Evolutionary conservation across 768 basidiomycete genomes (phyloP), one percentile per base, ranked within the genome.

Genomic region (Leccinum uliginosum): DNA sequence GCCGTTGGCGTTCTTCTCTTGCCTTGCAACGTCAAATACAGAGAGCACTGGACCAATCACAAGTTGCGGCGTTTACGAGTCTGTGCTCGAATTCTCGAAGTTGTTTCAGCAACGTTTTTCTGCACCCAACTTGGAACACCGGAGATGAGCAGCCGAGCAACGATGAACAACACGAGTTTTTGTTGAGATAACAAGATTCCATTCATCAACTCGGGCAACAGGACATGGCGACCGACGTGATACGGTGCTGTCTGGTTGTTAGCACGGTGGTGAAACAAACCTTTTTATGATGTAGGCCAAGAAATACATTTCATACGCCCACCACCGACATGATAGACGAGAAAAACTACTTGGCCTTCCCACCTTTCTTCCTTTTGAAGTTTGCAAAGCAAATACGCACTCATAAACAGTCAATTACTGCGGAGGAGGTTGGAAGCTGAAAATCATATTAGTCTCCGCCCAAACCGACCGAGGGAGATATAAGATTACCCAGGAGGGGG

Each of bases 401-500:
- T 38, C 43, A 26, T 21, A 45, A 24, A 58, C 45, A 49, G 35
- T 21, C 38, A 23, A 38, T 69, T 63, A 77, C 67, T 80, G 77
- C 32, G 77, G 78, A 10, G 79, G 78, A 40, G 78, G 78, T 62
- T 78, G 80, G 70, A 80, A 80, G 29, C 80, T 81, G 29, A 19
- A 54, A 50, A 47, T 3, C 2, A 50, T 26, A 27, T 46, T 51
- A 4, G 56, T 65, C 45, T 62, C 50, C 12, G 54, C 32, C 51
- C 4, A 44, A 45, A 50, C 23, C 14, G 9, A 49, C 30, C 45
- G 48, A 23, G 26, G 53, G 32, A 46, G 40, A 17, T 26, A 59
- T 54, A 53, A 40, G 67, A 81, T 71, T 74, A 94, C 92, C 91
- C 91, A 56, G 91, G 91, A 61, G 91, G 91, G 58, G 89, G 87